Base-by-base conservation (phyloP, 2,329 filamentous ascomycete genomes). In the Aspergillaceae sp. region DNA sequence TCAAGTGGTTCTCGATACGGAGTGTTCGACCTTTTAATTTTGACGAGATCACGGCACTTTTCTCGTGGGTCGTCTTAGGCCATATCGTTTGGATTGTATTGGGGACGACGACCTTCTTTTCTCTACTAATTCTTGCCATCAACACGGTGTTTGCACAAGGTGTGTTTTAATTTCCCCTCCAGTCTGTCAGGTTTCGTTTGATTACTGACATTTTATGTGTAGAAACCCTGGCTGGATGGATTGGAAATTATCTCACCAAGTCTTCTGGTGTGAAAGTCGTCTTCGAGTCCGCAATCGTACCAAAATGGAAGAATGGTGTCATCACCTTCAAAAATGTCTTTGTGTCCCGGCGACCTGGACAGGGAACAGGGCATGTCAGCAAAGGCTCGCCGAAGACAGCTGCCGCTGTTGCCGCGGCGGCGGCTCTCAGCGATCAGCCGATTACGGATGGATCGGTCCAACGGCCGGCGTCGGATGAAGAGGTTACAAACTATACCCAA, bases 321-420 rank as follows among this genome's bases (percentile, higher is more conserved):
- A 98, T 98, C 53, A 90, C 87, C 0, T 95, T 98, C 69, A 84
- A 87, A 58, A 97, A 96, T 60, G 92, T 98, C 7, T 97, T 95
- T 60, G 87, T 98, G 2, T 97, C 92, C 9, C 79, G 90, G 48
- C 76, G 92, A 41, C 92, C 92, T 2, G 91, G 92, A 4, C 87
- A 94, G 63, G 75, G 80, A 33, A 78, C 80, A 50, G 86, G 86
- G 1, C 84, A 88, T 45, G 91, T 98, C 47, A 92, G 82, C 67
- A 97, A 98, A 68, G 92, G 92, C 6, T 95, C 91, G 4, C 86
- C 88, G 2, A 79, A 80, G 28, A 85, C 82, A 52, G 90, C 88
- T 4, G 91, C 90, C 0, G 89, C 89, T 1, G 87, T 84, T 1
- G 89, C 88, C 0, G 90, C 89, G 0, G 86, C 87, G 0, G 83